Evolutionary conservation across 2,329 filamentous ascomycete species (phyloP), one percentile per base, ranked within the genome.

Genomic region (Stachybotrys elegans): DNA sequence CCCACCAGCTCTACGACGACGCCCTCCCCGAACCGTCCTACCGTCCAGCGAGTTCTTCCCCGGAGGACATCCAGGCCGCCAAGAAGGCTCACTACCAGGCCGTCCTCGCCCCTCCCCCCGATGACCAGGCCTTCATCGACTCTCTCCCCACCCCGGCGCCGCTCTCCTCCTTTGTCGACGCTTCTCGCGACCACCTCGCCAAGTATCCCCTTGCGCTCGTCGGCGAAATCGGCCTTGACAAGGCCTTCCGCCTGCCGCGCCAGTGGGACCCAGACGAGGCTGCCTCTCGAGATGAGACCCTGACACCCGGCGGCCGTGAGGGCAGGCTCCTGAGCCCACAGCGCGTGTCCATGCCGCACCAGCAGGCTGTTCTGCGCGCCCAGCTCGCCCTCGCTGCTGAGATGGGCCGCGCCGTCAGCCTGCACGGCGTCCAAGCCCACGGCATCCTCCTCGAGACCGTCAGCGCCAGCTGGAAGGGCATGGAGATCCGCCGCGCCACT

Each of bases 141-240:
- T 64, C 56, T 6, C 71, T 90, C 1, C 83, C 84, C 1, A 67
- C 75, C 12, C 84, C 86, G 1, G 66, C 62, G 3, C 71, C 82
- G 1, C 69, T 90, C 17, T 81, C 76, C 1, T 50, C 66, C 8
- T 81, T 84, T 52, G 58, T 88, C 4, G 51, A 62, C 2, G 69
- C 81, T 49, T 84, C 82, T 0, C 72, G 73, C 9, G 50, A 53
- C 4, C 72, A 78, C 20, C 72, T 92, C 2, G 57, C 70, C 14
- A 63, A 68, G 3, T 73, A 83, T 42, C 84, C 83, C 3, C 57
- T 73, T 5, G 84, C 86, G 2, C 72, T 92, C 1, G 71, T 93
- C 2, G 88, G 88, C 16, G 88, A 93, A 63, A 76, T 91, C 22
- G 88, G 88, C 1, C 63, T 93, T 14, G 88, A 93, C 63, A 86